Evolutionary conservation across 495 filamentous ascomycete species (phyloP), one percentile per base, ranked within the genome.

Genomic region (Clavariopsis aquatica): DNA sequence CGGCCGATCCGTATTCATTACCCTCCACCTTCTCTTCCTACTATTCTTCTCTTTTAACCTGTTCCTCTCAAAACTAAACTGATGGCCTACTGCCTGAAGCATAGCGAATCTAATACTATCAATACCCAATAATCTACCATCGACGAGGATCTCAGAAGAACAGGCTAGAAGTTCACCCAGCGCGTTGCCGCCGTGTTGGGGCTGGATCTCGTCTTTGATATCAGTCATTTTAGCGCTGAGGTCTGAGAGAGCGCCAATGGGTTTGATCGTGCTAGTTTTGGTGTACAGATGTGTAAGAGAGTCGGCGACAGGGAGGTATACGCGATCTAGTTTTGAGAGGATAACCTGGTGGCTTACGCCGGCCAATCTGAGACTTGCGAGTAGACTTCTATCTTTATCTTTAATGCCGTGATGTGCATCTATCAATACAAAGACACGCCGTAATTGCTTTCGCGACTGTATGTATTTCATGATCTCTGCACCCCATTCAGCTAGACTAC

Each of bases 401-500:
- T 96, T 97, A 6, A 95, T 72, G n/a, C 92, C 92, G 59, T 92
- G 88, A 38, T 83, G 76, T 17, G 88, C 82, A 75, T 96, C 92
- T 4, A 98, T 81, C 27, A 98, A 81, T 49, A 98, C 70, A 65
- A 96, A 93, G 1, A 86, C 87, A n/a, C 91, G 83, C 51, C 85
- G 84, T 34, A 97, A 77, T 84, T 92, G 85, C 68, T 80, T 85
- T 60, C 93, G 80, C 47, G 82, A 79, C 34, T 78, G 76, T 27
- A 97, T 72, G 79, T 95, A 97, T 75, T 95, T 91, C 75, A 89
- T 81, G 65, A 96, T 92, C 76, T 97, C 87, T 64, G 77, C 75
- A 1, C 94, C 94, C 93, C 93, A 97, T 66, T 87, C 88, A 43
- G 81, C 73, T 47, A 84, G 78, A 71, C 88, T 90, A 5, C 84